Evolutionary conservation across 139 green algal genomes (phyloP), one percentile per base, ranked within the genome.

Genomic region (Monoraphidium neglectum): DNA sequence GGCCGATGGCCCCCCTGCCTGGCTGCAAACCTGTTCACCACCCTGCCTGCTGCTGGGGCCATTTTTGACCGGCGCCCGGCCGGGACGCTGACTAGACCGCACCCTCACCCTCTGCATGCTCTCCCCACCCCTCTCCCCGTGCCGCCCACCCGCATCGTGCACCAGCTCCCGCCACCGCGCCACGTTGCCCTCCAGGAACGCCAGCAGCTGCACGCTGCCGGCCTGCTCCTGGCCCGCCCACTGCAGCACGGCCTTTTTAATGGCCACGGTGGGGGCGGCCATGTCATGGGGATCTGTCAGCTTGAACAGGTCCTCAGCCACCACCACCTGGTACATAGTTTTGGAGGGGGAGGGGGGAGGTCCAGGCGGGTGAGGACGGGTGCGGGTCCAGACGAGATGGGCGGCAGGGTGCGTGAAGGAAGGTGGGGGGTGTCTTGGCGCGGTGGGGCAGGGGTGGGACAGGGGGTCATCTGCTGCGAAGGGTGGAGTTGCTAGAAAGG

Each of bases 291-390:
- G 66, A 0, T 83, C 81, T 40, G 83, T 88, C 54, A 81, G n/a
- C 24, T 77, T 47, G 62, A 91, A 91, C 26, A 91, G 53, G 70
- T 91, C 86, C 61, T 91, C 81, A 1, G 86, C 86, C 46, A 91
- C 86, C 36, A 90, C 86, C 65, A 90, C 86, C 56, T 87, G 43
- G n/a, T n/a, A n/a, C n/a, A n/a, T n/a, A n/a, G n/a, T n/a, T n/a
- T n/a, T n/a, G n/a, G n/a, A n/a, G n/a, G n/a, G n/a, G n/a, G n/a
- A n/a, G n/a, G n/a, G n/a, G n/a, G n/a, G n/a, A n/a, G n/a, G n/a
- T n/a, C n/a, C n/a, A n/a, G n/a, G n/a, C n/a, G n/a, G n/a, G n/a
- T n/a, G n/a, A n/a, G n/a, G n/a, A n/a, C n/a, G n/a, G n/a, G n/a
- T n/a, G n/a, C n/a, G n/a, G n/a, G n/a, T 51, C 43, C 43, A 51